Evolutionary conservation across 2,329 filamentous ascomycete species (phyloP).

Genomic region (Colletotrichum sp.): DNA sequence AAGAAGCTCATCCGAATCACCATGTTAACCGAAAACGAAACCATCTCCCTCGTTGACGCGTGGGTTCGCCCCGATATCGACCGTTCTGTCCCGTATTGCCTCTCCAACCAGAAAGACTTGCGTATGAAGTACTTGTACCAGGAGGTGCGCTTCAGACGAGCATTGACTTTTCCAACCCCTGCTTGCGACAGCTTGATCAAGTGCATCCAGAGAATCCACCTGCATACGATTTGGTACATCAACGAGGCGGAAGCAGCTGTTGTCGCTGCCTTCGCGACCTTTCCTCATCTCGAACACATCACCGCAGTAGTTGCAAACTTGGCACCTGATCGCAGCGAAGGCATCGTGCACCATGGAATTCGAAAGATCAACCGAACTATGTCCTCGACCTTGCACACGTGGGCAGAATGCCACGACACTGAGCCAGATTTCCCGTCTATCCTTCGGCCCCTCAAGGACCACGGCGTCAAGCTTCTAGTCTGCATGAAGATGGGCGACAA

Average conservation of each 20-base stretch:
- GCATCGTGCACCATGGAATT: neutral
- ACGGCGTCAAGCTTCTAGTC: neutral
- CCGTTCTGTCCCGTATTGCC: too few relatives aligned
- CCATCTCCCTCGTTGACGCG: neutral
- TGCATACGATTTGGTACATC: neutral
- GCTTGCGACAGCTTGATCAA: neutral
- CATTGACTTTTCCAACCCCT: neutral
- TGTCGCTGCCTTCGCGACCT: neutral
- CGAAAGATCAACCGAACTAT: neutral
- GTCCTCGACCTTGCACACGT: neutral
- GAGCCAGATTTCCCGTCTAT: neutral
- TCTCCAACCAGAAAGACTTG: too few relatives aligned
- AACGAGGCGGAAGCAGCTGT: neutral
- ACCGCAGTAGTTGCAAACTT: accelerated
- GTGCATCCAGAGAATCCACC: neutral
- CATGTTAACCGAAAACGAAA: neutral
- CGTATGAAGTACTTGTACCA: neutral
- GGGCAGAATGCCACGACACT: neutral
- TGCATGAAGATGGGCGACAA: neutral
- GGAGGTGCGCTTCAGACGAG: neutral
- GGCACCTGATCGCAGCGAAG: neutral
- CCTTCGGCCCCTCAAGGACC: neutral
- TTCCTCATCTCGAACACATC: neutral
- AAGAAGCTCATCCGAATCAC: neutral
- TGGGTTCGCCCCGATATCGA: neutral